These are phyloP conservation scores for Rhododendron mucronatum DNA, from an alignment of 148 eudicot species.

Conservation along the genomic window DNA sequence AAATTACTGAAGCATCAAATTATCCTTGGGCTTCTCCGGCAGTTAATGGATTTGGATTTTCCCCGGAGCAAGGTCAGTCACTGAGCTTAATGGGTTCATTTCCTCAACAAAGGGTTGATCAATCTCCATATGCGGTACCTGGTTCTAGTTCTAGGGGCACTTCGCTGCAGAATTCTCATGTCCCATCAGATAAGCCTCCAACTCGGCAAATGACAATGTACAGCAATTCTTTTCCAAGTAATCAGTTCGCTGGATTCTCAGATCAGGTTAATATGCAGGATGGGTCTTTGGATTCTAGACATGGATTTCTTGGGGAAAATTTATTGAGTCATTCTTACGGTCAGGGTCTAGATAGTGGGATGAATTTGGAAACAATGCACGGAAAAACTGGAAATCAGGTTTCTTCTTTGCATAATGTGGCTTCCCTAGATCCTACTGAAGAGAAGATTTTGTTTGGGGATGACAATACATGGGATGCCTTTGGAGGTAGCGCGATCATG, in stretches of 20 bases:
- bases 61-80: constrained; percentile 57
- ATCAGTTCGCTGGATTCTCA: constrained; percentile 44
- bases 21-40: constrained; percentile 51
- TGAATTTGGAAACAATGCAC: constrained; percentile 28
- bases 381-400: constrained; percentile 31
- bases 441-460: constrained; percentile 84
- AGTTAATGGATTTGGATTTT: constrained; percentile 40
- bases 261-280: constrained; percentile 46
- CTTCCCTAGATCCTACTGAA: constrained; percentile 80
- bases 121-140: constrained; percentile 83
- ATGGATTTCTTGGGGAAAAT: constrained; percentile 41
- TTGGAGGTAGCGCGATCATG: constrained; percentile 49
- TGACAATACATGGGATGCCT: constrained; percentile 87
- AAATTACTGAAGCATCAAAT: constrained; percentile 42
- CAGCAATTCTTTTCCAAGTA: constrained; percentile 45
- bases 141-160: constrained; percentile 45
- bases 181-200: constrained; percentile 35
- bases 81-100: constrained; percentile 42
- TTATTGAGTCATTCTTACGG: constrained; percentile 40
- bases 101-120: constrained; percentile 73
- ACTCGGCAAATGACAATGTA: constrained; percentile 37
- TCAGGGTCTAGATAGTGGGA: constrained; percentile 36
- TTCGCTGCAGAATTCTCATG: constrained; percentile 32
- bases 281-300: constrained; percentile 34
- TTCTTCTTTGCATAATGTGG: constrained; percentile 44